Evolutionary conservation across 768 basidiomycete species (phyloP).

Genomic region (Serendipita sp.): DNA sequence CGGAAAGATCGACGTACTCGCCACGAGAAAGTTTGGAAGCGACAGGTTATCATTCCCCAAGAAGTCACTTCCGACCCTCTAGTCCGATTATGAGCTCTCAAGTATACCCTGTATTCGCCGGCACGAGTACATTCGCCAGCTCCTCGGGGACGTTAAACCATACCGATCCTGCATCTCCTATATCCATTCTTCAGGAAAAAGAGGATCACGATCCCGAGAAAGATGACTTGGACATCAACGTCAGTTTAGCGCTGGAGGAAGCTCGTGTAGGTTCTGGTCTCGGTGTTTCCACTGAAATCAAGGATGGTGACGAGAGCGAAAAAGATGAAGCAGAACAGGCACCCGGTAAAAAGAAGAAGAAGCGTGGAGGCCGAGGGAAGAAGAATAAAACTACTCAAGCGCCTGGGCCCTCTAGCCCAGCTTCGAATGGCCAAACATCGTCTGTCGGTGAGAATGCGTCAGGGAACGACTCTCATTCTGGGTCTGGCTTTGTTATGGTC

Average conservation of each 20-base stretch:
- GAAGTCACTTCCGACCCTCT: background rate
- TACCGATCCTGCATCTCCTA: background rate
- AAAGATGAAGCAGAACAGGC: slow-evolving; percentile 34
- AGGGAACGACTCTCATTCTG: background rate
- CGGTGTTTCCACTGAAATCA: slow-evolving; percentile 17
- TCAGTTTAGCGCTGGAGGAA: slow-evolving; percentile 9
- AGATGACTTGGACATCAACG: background rate
- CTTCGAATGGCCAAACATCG: background rate
- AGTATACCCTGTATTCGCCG: background rate
- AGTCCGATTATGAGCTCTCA: background rate
- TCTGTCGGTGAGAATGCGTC: background rate
- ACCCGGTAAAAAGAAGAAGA: slow-evolving; percentile 26
- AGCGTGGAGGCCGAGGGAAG: slow-evolving; percentile 15
- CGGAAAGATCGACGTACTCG: background rate
- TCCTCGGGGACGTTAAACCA: background rate
- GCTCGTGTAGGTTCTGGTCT: slow-evolving; percentile 14
- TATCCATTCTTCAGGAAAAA: background rate
- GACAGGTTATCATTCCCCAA: background rate
- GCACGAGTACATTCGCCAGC: background rate
- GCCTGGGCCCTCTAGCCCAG: background rate
- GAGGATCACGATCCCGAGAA: background rate
- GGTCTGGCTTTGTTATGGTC: background rate
- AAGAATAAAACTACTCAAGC: slow-evolving; percentile 21
- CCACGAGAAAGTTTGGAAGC: background rate
- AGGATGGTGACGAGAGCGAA: slow-evolving; percentile 42